Percentiles rank a stretch among this genome's conserved stretches.
phyloP scores from a whole-genome alignment of 176 grass and related monocot species.

The Paspalum vaginatum region DNA sequence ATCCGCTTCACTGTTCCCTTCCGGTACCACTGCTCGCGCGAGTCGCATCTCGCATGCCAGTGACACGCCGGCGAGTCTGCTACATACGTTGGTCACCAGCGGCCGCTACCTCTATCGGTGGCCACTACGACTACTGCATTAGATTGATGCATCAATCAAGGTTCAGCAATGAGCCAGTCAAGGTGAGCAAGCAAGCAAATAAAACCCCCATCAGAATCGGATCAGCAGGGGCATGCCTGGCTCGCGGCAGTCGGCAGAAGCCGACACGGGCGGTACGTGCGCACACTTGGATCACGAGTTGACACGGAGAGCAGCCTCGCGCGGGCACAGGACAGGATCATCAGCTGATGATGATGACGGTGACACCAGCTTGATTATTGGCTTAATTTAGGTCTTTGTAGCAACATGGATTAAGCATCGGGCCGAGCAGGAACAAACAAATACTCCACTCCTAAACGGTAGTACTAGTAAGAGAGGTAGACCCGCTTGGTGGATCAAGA shows the following conservation, averaged over 20 bases:
- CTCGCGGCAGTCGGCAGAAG: not conserved
- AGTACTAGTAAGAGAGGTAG: too few relatives aligned
- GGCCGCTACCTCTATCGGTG: too few relatives aligned
- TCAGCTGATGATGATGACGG: not conserved
- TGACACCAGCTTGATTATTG: not conserved
- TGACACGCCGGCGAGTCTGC: too few relatives aligned
- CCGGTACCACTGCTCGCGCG: not conserved
- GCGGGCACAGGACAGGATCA: not conserved
- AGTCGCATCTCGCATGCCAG: not conserved
- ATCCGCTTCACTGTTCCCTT: conserved; percentile 41
- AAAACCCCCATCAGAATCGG: too few relatives aligned
- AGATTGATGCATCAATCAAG: too few relatives aligned
- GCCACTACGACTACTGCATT: too few relatives aligned
- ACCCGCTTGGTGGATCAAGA: not conserved
- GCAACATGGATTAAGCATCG: not conserved
- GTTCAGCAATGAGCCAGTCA: too few relatives aligned
- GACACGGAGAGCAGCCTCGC: not conserved
- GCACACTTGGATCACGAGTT: not conserved
- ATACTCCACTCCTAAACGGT: too few relatives aligned
- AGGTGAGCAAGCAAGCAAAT: too few relatives aligned
- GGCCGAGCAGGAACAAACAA: too few relatives aligned
- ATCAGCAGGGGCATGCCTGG: not conserved
- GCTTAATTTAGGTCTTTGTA: not conserved
- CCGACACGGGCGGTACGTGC: not conserved
- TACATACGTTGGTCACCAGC: too few relatives aligned